These are phyloP conservation scores for Blastomyces silverae DNA, from an alignment of 2,329 filamentous ascomycete genomes.

Conservation along the genomic window DNA sequence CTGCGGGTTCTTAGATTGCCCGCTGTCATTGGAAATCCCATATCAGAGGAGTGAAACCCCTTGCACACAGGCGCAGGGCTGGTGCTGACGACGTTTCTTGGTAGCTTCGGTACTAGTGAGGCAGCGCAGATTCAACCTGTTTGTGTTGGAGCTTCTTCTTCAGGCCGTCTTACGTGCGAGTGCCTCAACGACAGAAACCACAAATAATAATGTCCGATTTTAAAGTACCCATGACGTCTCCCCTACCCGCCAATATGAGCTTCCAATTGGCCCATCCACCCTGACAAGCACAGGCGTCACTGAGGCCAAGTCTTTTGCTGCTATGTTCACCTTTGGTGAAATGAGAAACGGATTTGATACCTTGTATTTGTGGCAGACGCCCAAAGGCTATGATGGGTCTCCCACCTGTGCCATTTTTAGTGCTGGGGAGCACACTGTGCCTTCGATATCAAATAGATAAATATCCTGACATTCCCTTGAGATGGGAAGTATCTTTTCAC, in stretches of 20 bases:
- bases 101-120: neutral
- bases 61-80: neutral
- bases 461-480: neutral
- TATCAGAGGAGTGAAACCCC: neutral
- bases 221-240: neutral
- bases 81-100: neutral
- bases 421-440: neutral
- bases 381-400: neutral
- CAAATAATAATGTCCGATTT: neutral
- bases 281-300: neutral
- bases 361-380: neutral
- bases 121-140: neutral
- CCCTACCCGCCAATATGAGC: neutral
- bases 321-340: neutral
- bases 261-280: neutral
- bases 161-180: neutral
- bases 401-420: neutral
- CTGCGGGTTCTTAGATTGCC: neutral
- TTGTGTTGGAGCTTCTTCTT: neutral
- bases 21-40: too few relatives aligned
- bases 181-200: neutral
- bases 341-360: neutral
- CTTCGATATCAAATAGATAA: constrained; percentile 2
- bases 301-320: neutral
- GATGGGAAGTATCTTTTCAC: neutral